A percentile compares a stretch with the other conserved stretches of the same genome.
Conservation (phyloP, 768 basidiomycete genomes). For the Lactifluus piperatus region DNA sequence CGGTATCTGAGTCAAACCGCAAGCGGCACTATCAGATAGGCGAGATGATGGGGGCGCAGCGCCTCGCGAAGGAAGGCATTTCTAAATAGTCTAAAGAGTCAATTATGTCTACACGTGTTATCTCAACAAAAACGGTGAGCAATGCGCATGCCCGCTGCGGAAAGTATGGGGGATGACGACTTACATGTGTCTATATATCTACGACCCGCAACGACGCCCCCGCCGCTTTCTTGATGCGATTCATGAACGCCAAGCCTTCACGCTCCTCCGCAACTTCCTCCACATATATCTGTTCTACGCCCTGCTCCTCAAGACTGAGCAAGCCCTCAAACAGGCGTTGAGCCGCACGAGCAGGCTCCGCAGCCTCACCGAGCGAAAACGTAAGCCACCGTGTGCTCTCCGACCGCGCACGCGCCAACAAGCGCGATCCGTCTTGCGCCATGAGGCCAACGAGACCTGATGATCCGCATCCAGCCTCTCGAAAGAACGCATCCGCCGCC, state of each 20-base stretch:
- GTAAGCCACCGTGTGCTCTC: slow-evolving; percentile 42
- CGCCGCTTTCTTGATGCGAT: slow-evolving; percentile 85
- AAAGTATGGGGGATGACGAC: not conserved
- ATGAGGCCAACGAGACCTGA: slow-evolving; percentile 50
- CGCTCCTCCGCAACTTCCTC: slow-evolving; percentile 75
- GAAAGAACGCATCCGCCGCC: slow-evolving; percentile 32
- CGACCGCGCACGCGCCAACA: slow-evolving; percentile 26
- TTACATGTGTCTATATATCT: slow-evolving; percentile 12
- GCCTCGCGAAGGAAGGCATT: not conserved
- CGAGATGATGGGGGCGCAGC: not conserved
- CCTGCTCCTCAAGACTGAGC: slow-evolving; percentile 64
- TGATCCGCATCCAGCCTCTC: slow-evolving; percentile 25
- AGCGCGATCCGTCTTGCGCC: slow-evolving; percentile 47
- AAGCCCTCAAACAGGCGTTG: slow-evolving; percentile 83
- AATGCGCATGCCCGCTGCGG: not conserved
- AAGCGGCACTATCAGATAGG: not conserved
- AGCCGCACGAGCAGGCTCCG: slow-evolving; percentile 61
- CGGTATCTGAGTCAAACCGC: not conserved
- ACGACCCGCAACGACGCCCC: slow-evolving; percentile 33
- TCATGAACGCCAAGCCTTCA: slow-evolving; percentile 92
- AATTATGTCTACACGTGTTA: not conserved
- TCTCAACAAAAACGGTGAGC: not conserved
- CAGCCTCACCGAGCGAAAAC: slow-evolving; percentile 39
- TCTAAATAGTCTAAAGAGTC: not conserved
- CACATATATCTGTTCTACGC: slow-evolving; percentile 75